These are phyloP conservation scores for Pseudocercospora cruenta DNA, from an alignment of 2,329 filamentous ascomycete genomes.

Conservation along the genomic window DNA sequence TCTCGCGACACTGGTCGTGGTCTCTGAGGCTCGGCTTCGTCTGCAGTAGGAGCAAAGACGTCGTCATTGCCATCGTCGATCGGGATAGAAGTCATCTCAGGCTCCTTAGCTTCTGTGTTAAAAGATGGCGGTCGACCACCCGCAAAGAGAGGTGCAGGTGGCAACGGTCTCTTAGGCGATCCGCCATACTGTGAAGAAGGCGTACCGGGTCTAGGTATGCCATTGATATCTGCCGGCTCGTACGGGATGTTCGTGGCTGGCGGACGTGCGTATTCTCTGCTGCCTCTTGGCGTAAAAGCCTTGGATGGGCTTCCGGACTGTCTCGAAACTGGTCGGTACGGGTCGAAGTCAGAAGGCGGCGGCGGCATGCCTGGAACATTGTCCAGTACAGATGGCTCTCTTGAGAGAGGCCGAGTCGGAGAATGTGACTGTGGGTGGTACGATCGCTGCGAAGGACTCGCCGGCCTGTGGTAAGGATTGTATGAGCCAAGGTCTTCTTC, in stretches of 20 bases:
- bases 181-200: constrained; percentile 87
- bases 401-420: constrained; percentile 47
- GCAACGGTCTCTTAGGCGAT: constrained; percentile 82
- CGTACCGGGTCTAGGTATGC: constrained; percentile 85
- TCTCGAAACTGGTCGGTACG: constrained; percentile 60
- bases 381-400: constrained; percentile 56
- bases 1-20: constrained; percentile 65
- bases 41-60: constrained; percentile 69
- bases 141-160: constrained; percentile 84
- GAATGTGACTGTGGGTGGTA: constrained; percentile 52
- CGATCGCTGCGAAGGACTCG: constrained; percentile 48
- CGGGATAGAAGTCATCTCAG: constrained; percentile 72
- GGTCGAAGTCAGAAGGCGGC: constrained; percentile 63
- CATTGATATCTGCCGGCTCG: constrained; percentile 86
- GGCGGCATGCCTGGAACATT: constrained; percentile 56
- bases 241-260: constrained; percentile 73
- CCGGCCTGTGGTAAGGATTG: constrained; percentile 42
- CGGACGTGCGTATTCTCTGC: constrained; percentile 69
- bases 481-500: constrained; percentile 35
- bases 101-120: constrained; percentile 42
- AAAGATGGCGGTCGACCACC: constrained; percentile 52
- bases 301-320: constrained; percentile 57
- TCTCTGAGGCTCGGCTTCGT: constrained; percentile 57
- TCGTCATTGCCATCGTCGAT: constrained; percentile 57
- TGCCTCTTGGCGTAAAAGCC: constrained; percentile 43